Evolutionary conservation across 1,284 basidiomycete species (phyloP).

Genomic region (Marasmius oreades): DNA sequence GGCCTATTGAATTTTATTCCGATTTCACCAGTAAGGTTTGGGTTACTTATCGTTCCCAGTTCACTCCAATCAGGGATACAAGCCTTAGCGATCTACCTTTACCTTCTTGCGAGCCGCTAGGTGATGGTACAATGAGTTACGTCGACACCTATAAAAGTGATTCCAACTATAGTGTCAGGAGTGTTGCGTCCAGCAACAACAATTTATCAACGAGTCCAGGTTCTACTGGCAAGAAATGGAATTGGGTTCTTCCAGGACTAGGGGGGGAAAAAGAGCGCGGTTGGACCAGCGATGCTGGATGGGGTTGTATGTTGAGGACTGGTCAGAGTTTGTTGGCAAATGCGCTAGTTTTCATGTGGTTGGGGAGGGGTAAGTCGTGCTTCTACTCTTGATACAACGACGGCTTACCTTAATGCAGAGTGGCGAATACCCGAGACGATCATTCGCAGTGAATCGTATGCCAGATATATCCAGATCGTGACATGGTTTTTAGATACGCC

Average conservation of each 20-base stretch:
- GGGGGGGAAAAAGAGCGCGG: conserved; percentile 58
- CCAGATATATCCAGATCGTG: conserved; percentile 83
- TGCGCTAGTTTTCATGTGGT: conserved; percentile 77
- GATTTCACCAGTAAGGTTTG: conserved; percentile 89
- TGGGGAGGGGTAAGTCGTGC: conserved; percentile 72
- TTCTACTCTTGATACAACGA: conserved; percentile 5
- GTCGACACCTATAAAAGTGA: conserved; percentile 13
- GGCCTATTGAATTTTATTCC: conserved; percentile 83
- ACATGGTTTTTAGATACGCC: conserved; percentile 95
- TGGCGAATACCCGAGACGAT: conserved; percentile 75
- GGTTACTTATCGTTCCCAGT: conserved; percentile 91
- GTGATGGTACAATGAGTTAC: conserved; percentile 5
- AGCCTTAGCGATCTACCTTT: conserved; percentile 50
- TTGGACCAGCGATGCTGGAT: conserved; percentile 91
- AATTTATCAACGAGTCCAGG: conserved; percentile 9
- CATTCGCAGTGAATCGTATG: conserved; percentile 57
- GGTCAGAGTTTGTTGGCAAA: conserved; percentile 93
- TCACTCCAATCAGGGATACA: conserved; percentile 76
- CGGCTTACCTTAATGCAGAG: conserved; percentile 41
- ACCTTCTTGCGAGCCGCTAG: conserved; percentile 12
- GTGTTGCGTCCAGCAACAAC: conserved; percentile 3
- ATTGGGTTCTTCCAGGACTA: conserved; percentile 19
- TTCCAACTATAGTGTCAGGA: conserved; percentile 11
- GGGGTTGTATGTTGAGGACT: conserved; percentile 98
- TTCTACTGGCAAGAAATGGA: conserved; percentile 14